These are phyloP conservation scores for Colletotrichum plurivorum DNA, from an alignment of 2,329 filamentous ascomycete genomes.

Conservation along the genomic window DNA sequence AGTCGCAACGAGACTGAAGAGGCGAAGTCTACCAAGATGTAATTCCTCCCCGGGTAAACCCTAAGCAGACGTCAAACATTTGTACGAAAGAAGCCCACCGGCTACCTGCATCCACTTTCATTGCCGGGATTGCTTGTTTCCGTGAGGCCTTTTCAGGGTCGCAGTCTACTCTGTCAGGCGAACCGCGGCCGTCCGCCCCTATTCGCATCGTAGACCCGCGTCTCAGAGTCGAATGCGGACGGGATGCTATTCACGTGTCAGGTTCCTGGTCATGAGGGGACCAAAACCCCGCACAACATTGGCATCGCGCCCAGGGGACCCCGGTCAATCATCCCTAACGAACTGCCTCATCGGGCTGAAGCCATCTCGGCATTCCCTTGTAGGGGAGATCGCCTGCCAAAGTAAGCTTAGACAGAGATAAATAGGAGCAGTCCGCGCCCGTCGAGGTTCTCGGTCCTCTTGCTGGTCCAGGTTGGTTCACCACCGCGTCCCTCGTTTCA, in stretches of 20 bases:
- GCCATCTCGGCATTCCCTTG: slow-evolving; percentile 3
- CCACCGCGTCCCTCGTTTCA: not conserved
- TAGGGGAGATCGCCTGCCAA: not conserved
- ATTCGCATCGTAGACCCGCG: not conserved
- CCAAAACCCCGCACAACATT: slow-evolving; percentile 5
- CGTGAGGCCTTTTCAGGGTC: too few species aligned
- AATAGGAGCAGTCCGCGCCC: not conserved
- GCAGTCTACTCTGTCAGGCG: not conserved
- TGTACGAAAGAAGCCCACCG: not conserved
- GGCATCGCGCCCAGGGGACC: not conserved
- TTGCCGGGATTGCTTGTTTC: too few species aligned
- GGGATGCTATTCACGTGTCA: slow-evolving; percentile 15
- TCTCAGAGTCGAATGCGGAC: not conserved
- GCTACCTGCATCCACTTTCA: too few species aligned
- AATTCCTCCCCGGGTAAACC: too few species aligned
- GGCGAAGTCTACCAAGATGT: too few species aligned
- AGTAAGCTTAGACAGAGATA: not conserved
- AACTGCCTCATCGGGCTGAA: slow-evolving; percentile 29
- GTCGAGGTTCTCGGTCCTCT: not conserved
- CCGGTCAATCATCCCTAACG: not conserved
- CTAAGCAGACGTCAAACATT: too few species aligned
- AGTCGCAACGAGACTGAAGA: too few species aligned
- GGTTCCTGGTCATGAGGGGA: slow-evolving; percentile 2
- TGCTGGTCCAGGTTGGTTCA: not conserved
- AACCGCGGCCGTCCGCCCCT: not conserved